Base-by-base conservation (phyloP, 2,329 filamentous ascomycete genomes). In the Phoma sp. region DNA sequence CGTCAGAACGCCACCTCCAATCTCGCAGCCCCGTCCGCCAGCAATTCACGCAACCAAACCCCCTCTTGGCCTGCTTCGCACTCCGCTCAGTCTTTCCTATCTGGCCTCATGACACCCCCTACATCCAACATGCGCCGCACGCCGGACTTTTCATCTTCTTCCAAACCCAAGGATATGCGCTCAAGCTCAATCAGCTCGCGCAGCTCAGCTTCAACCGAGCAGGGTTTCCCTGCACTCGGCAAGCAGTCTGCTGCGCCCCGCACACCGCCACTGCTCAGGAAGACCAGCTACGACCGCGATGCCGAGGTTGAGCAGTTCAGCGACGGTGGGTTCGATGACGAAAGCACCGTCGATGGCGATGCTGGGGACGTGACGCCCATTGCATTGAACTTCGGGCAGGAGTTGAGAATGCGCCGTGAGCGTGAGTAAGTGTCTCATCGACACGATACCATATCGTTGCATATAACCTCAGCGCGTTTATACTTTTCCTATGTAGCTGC, bases 91-190 rank as follows among this genome's bases (percentile, higher is more conserved):
- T 85, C 82, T 43, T 88, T 92, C 57, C 81, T 93, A 19, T 88
- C 88, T 0, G 93, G 93, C 1, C 85, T 96, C 21, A 82, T 97
- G 81, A 97, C 94, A 1, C 93, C 94, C n/a, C 94, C 93, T 4
- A 86, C 89, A 27, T 92, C 90, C 4, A 85, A 86, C 50, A 74
- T 89, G 43, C 88, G 90, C 38, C 86, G 86, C 62, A 85, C 83
- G 2, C 83, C 86, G 0, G 77, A 81, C 3, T 74, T 79, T 50
- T 68, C 71, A 33, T 76, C 65, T 60, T 72, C 73, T 9, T 61
- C 67, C 35, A 32, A 51, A 55, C 67, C 68, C 7, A 62, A 65
- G 39, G 67, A 63, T 32, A 38, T 65, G 21, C 68, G 68, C 44
- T 64, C 65, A 3, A 68, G 64, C 57, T 72, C 70, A 2, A 62